These are phyloP conservation scores for Rhizoclosmatium sp. DNA, from an alignment of 192 early-diverging fungal genomes.

Conservation along the genomic window DNA sequence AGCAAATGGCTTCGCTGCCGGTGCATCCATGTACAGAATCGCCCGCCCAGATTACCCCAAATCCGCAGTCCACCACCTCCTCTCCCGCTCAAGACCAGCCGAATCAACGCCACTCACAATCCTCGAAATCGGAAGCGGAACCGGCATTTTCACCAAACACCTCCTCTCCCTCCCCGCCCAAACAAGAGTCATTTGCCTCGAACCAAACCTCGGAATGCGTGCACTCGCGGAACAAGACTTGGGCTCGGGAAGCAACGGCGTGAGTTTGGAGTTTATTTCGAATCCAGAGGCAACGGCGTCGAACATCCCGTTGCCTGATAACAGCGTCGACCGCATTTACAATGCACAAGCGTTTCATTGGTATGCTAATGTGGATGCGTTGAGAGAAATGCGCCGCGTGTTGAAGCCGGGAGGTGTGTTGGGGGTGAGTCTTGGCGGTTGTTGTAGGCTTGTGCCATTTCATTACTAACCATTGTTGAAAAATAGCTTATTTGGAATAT, in stretches of 20 bases:
- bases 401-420: constrained; percentile 47
- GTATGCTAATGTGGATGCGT: constrained; percentile 52
- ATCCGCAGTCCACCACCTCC: constrained; percentile 13
- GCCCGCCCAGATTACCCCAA: constrained; percentile 30
- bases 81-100: not conserved
- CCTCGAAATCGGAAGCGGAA: constrained; percentile 15
- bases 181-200: not conserved
- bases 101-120: not conserved
- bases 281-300: not conserved
- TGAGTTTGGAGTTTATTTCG: not conserved
- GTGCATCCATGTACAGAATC: constrained; percentile 11
- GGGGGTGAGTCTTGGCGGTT: constrained; percentile 17
- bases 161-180: not conserved
- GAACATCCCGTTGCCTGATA: not conserved
- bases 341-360: constrained; percentile 57
- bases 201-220: not conserved
- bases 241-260: not conserved
- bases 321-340: constrained; percentile 7
- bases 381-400: constrained; percentile 55
- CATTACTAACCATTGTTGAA: too few relatives aligned
- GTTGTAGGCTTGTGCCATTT: too few relatives aligned
- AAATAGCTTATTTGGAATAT: constrained; percentile 52
- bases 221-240: not conserved
- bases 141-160: constrained; percentile 7
- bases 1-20: constrained; percentile 29